Conservation (phyloP, 352 stramenopile genomes). For the Phytopythium sindhum region DNA sequence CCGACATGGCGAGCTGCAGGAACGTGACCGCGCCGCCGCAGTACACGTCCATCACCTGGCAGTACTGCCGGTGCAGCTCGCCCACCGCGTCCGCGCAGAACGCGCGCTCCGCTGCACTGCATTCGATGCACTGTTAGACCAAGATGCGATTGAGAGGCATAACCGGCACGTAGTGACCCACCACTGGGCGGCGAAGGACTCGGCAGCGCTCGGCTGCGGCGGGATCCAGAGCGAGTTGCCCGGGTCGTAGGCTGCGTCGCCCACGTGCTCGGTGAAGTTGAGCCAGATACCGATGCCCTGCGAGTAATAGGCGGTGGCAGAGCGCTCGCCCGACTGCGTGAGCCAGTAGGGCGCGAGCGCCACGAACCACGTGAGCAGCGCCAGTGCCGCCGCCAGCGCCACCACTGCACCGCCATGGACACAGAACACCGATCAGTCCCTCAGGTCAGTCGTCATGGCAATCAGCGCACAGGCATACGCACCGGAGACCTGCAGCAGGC, state of each 20-base stretch:
- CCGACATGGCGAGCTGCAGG: conserved; percentile 52
- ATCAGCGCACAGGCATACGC: neutral
- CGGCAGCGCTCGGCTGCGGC: conserved; percentile 45
- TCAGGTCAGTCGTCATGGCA: conserved; percentile 1
- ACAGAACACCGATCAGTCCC: neutral
- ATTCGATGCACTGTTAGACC: neutral
- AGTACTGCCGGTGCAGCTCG: conserved; percentile 75
- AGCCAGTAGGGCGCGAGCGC: conserved; percentile 69
- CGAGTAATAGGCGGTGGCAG: conserved; percentile 50
- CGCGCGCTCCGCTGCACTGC: conserved; percentile 23
- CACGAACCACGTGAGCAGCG: conserved; percentile 62
- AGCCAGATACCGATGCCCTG: conserved; percentile 79
- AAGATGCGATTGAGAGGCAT: neutral
- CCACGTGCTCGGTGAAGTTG: conserved; percentile 79
- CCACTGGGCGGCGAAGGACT: conserved; percentile 65
- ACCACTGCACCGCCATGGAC: conserved; percentile 34
- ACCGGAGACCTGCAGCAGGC: conserved; percentile 42
- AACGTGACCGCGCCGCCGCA: conserved; percentile 55
- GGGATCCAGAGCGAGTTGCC: conserved; percentile 79
- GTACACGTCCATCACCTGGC: conserved; percentile 67
- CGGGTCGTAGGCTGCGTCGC: conserved; percentile 58
- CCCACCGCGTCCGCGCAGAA: conserved; percentile 54
- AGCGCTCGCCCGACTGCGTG: conserved; percentile 53
- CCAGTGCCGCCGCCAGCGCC: conserved; percentile 40
- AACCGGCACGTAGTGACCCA: conserved; percentile 12